Conservation (phyloP, 2,329 filamentous ascomycete species). For the Clonostachys sp. region DNA sequence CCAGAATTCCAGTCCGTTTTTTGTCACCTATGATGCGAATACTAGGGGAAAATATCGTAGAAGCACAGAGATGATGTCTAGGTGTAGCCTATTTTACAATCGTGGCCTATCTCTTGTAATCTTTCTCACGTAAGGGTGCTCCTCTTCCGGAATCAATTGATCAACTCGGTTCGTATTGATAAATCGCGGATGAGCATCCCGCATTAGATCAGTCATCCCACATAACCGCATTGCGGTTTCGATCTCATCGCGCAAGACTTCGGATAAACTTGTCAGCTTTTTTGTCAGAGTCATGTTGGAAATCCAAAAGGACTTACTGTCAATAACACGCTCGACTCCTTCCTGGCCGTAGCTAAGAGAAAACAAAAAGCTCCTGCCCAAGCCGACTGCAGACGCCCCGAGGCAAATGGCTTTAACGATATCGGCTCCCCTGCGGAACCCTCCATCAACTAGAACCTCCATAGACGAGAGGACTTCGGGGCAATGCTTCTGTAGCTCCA, state of each 20-base stretch:
- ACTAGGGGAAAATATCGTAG: no score
- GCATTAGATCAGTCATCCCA: conserved; percentile 17
- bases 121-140: no score
- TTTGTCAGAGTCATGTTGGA: background rate
- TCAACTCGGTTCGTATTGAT: no score
- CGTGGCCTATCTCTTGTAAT: no score
- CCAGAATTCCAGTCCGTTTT: no score
- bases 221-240: conserved; percentile 20
- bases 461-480: conserved; percentile 43
- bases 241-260: conserved; percentile 16
- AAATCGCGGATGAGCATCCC: conserved; percentile 2
- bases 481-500: conserved; percentile 44
- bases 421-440: conserved; percentile 46
- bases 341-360: conserved; percentile 48
- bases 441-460: conserved; percentile 49
- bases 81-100: no score
- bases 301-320: conserved; percentile 33
- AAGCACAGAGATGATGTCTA: no score
- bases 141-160: no score
- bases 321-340: conserved; percentile 48
- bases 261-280: background rate
- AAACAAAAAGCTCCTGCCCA: conserved; percentile 48
- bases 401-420: conserved; percentile 49
- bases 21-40: no score
- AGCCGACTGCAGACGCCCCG: conserved; percentile 47